phyloP scores from a whole-genome alignment of 371 early-diverging fungal genomes.

The Haplosporangium sp. region DNA sequence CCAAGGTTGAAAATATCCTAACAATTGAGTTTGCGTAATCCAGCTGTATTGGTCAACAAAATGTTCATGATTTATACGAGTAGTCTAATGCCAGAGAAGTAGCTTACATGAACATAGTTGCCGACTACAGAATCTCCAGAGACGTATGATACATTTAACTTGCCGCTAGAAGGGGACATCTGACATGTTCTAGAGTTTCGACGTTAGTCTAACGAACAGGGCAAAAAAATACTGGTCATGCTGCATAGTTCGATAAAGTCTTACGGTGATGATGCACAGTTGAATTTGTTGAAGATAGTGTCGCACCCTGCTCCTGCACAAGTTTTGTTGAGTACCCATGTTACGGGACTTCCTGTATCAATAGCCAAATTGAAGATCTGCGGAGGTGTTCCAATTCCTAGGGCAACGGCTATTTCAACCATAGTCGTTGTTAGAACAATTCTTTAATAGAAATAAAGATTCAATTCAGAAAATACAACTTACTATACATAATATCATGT shows the following conservation, averaged over 20 bases:
- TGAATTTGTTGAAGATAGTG: constrained; percentile 11
- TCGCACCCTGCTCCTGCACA: constrained; percentile 13
- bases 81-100: not conserved
- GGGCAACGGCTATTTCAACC: constrained; percentile 21
- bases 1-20: constrained; percentile 39
- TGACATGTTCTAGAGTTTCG: constrained; percentile 6
- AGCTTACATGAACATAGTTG: constrained; percentile 22
- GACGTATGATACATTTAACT: constrained; percentile 24
- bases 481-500: constrained; percentile 42
- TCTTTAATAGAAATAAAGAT: not conserved
- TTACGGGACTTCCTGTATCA: constrained; percentile 51
- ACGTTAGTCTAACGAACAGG: not conserved
- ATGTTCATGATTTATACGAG: not conserved
- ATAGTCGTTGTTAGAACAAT: no score
- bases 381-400: constrained; percentile 40
- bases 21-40: not conserved
- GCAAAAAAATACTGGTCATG: not conserved
- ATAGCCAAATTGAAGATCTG: constrained; percentile 44
- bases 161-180: not conserved
- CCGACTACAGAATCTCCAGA: constrained; percentile 28
- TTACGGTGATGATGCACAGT: constrained; percentile 43
- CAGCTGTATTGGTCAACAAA: not conserved
- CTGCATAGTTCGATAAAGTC: not conserved
- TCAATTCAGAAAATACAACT: constrained; percentile 10
- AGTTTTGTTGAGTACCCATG: constrained; percentile 31